Conservation (phyloP, 176 grass and related monocot species). For the Secale cereale region DNA sequence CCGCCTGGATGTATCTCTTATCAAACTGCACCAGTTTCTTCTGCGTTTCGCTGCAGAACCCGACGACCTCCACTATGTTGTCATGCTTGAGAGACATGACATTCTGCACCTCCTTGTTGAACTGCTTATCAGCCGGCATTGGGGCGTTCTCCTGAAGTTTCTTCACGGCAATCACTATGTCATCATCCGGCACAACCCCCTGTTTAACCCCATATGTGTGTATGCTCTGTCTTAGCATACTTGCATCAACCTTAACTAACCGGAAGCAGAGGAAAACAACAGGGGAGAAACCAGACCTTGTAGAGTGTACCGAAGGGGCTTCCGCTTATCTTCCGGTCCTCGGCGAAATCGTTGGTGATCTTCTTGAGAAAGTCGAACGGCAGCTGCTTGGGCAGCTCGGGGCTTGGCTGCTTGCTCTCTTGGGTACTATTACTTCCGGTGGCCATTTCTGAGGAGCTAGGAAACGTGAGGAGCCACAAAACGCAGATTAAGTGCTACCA, state of each 20-base stretch:
- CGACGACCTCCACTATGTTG: slow-evolving; percentile 24
- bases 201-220: not conserved
- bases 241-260: too few relatives aligned
- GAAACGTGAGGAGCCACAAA: not conserved
- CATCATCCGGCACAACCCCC: slow-evolving; percentile 3
- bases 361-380: not conserved
- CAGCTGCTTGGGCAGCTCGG: not conserved
- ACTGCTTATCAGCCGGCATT: not conserved
- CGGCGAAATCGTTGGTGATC: not conserved
- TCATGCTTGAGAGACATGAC: slow-evolving; percentile 5
- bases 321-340: not conserved
- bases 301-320: slow-evolving; percentile 25
- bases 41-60: slow-evolving; percentile 19
- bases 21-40: not conserved
- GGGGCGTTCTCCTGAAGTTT: not conserved
- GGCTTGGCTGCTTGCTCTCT: not conserved
- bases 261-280: not conserved
- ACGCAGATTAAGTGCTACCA: too few relatives aligned
- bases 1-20: not conserved
- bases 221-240: not conserved
- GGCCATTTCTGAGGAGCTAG: not conserved
- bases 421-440: not conserved
- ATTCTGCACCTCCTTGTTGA: slow-evolving; percentile 1
- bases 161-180: slow-evolving; percentile 22
- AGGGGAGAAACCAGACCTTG: not conserved